These are phyloP conservation scores for Globisporangium ultimum DNA, from an alignment of 352 stramenopile species.

Conservation along the genomic window DNA sequence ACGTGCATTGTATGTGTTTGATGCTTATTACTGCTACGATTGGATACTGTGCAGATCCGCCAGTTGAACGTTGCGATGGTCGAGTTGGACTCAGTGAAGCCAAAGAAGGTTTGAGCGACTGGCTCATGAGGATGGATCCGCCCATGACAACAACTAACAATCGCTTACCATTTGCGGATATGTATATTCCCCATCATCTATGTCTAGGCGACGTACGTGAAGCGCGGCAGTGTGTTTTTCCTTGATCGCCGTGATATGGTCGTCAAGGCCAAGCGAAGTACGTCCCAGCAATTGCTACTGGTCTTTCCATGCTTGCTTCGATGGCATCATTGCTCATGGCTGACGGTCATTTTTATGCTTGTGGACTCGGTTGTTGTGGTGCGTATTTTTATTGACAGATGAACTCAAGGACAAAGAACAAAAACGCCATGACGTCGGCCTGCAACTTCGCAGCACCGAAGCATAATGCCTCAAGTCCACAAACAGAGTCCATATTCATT, in stretches of 20 bases:
- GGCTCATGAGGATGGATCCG: neutral
- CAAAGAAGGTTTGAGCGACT: constrained; percentile 50
- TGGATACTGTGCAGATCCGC: constrained; percentile 46
- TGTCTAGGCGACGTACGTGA: constrained; percentile 57
- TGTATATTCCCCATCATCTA: constrained; percentile 1
- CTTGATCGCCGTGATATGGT: constrained; percentile 64
- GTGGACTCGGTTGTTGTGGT: too few species aligned
- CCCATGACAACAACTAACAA: neutral
- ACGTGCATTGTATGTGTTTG: too few species aligned
- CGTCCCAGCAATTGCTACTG: constrained; percentile 7
- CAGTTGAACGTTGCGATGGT: constrained; percentile 70
- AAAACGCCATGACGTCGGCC: constrained; percentile 47
- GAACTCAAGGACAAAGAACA: constrained; percentile 68
- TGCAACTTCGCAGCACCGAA: constrained; percentile 32
- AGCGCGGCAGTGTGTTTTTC: constrained; percentile 74
- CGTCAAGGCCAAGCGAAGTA: constrained; percentile 66
- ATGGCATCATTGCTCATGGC: too few species aligned
- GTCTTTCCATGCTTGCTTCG: neutral
- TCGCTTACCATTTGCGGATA: neutral
- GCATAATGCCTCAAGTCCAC: neutral
- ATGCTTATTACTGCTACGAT: neutral
- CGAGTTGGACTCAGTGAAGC: constrained; percentile 64
- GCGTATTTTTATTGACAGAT: constrained; percentile 20
- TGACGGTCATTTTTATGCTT: neutral
- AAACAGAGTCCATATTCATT: too few species aligned